Base-by-base conservation (phyloP, 768 basidiomycete genomes). In the Suillus tomentosus region DNA sequence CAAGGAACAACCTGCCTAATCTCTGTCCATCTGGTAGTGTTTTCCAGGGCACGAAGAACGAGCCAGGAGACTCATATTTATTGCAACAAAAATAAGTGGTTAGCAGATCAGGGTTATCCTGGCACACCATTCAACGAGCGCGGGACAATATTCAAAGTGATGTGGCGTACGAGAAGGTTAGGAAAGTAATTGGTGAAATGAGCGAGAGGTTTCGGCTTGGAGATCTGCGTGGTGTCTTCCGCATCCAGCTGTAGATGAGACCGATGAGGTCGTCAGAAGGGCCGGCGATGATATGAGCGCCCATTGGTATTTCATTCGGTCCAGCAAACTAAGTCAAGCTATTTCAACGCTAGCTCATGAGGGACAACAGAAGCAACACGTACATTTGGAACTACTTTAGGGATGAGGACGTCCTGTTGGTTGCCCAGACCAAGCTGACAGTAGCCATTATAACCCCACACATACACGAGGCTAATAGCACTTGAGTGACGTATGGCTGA, bases 21-120 rank as follows among this genome's bases (percentile, higher is more conserved):
- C 95, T 84, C 74, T 99, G 96, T 22, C 92, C 94, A 60, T 94
- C 91, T 24, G 97, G 96, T 58, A 99, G 80, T 40, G 95, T 91
- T 80, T 95, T 96, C 97, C 97, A 99, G 24, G 24, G 24, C 24
- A 24, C 24, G 24, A 24, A 24, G 24, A 24, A 24, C 24, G 24
- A 24, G 24, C 24, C 24, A 24, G 24, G 24, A 24, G 24, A 24
- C 24, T 24, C 24, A 24, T 24, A 24, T 24, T 24, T 24, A 24
- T 24, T 24, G 24, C 24, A 24, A 24, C 24, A 24, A 24, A 1
- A 24, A 24, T 24, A 24, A 9, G 62, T 61, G 4, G 24, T 61
- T 14, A 63, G 22, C 8, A 63, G 22, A 37, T 62, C 56, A 8
- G 42, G 62, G 22, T 61, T 34, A 6, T 42, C 62, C 58, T 63